Evolutionary conservation across 2,329 filamentous ascomycete species (phyloP).

Genomic region (Tolypocladium cylindrosporum): DNA sequence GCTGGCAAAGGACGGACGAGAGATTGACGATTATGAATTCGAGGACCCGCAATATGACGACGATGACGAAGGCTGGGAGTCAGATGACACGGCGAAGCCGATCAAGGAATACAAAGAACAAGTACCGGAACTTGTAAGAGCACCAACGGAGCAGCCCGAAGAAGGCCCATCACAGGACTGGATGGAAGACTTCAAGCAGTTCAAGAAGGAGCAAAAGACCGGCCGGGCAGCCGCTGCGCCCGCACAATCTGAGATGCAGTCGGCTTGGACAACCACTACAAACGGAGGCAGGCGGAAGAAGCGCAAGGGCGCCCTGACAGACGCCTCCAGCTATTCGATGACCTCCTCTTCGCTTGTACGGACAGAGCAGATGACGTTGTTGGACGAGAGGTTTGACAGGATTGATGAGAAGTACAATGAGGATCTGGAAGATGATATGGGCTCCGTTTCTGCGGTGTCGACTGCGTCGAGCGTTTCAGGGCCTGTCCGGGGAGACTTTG

Average conservation of each 20-base stretch:
- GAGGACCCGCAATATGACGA: conserved; percentile 53
- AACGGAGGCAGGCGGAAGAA: conserved; percentile 82
- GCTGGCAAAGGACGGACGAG: conserved; percentile 58
- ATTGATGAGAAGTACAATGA: conserved; percentile 68
- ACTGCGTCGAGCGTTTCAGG: conserved; percentile 58
- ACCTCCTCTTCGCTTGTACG: conserved; percentile 77
- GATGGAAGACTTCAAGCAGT: conserved; percentile 88
- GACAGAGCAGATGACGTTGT: conserved; percentile 74
- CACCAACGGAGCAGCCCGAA: conserved; percentile 37
- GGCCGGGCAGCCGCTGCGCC: conserved; percentile 29
- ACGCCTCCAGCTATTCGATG: conserved; percentile 83
- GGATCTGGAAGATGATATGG: conserved; percentile 38
- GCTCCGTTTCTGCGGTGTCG: conserved; percentile 51
- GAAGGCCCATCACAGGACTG: conserved; percentile 67
- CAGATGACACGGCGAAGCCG: conserved; percentile 83
- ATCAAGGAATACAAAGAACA: conserved; percentile 43
- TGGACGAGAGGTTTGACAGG: conserved; percentile 87
- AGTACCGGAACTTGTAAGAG: conserved; percentile 37
- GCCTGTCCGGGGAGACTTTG: conserved; percentile 67
- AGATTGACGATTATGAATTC: conserved; percentile 73
- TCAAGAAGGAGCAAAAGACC: conserved; percentile 69
- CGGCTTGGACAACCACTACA: conserved; percentile 64
- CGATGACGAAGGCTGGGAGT: conserved; percentile 83
- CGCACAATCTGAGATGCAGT: conserved; percentile 55
- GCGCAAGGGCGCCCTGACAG: conserved; percentile 86